Conservation (phyloP, 2,329 filamentous ascomycete genomes). For the Fusarium pseudograminearum region DNA sequence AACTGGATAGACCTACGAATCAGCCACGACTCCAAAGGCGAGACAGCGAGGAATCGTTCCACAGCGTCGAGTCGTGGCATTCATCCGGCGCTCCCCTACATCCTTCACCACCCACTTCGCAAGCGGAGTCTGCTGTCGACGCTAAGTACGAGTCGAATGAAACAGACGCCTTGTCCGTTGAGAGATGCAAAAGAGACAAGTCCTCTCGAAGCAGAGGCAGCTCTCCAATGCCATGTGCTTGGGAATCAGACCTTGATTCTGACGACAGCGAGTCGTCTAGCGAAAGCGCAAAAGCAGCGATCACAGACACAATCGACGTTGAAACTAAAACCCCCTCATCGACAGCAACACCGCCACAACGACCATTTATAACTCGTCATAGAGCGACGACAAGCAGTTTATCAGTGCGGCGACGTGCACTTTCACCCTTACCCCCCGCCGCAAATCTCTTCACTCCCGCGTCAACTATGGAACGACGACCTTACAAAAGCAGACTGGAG, state of each 20-base stretch:
- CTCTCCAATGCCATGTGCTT: conserved; percentile 35
- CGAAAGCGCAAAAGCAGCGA: conserved; percentile 45
- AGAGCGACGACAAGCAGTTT: conserved; percentile 46
- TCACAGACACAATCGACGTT: conserved; percentile 21
- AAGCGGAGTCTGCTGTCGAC: conserved; percentile 54
- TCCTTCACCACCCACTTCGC: conserved; percentile 59
- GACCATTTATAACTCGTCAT: conserved; percentile 36
- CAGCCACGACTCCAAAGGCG: conserved; percentile 28
- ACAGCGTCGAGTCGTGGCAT: conserved; percentile 66
- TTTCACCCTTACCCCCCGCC: conserved; percentile 76
- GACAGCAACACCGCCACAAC: conserved; percentile 16
- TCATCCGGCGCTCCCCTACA: conserved; percentile 55
- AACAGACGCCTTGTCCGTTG: conserved; percentile 2
- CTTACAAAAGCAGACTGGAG: conserved; percentile 41
- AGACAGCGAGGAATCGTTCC: conserved; percentile 63
- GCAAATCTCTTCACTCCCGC: conserved; percentile 70
- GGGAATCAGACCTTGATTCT: conserved; percentile 42
- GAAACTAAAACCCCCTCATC: conserved; percentile 2
- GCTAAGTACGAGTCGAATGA: conserved; percentile 15
- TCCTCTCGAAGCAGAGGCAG: conserved; percentile 12
- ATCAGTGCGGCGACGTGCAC: conserved; percentile 57
- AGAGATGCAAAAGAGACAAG: conserved; percentile 11
- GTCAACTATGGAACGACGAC: conserved; percentile 53
- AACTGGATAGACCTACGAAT: conserved; percentile 5
- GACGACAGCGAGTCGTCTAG: conserved; percentile 44